phyloP scores from a whole-genome alignment of 805 yeast species.

The Wickerhamiella sorbophila region DNA sequence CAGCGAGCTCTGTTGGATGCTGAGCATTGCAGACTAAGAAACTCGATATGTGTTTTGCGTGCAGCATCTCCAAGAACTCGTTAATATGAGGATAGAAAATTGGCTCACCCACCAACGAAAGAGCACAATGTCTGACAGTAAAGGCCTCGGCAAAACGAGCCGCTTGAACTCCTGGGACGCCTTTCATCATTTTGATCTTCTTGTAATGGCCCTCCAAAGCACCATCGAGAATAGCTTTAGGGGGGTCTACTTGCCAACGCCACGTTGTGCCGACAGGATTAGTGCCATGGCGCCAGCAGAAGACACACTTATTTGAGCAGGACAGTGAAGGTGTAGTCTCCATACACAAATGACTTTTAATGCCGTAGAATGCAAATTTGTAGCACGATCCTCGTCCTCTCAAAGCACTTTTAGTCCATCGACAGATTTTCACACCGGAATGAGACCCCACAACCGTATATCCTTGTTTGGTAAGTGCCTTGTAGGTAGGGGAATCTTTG shows the following conservation, averaged over 20 bases:
- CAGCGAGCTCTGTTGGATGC: conserved; percentile 72
- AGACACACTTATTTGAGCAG: conserved; percentile 89
- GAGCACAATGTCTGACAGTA: conserved; percentile 78
- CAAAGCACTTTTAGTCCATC: conserved; percentile 92
- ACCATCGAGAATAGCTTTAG: conserved; percentile 69
- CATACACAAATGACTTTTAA: conserved; percentile 83
- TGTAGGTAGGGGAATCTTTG: conserved; percentile 73
- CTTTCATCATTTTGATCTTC: conserved; percentile 86
- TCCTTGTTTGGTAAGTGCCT: conserved; percentile 82
- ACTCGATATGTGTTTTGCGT: conserved; percentile 64
- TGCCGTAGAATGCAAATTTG: conserved; percentile 84
- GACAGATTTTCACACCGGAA: conserved; percentile 86
- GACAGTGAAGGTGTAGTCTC: conserved; percentile 89
- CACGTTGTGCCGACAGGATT: conserved; percentile 92
- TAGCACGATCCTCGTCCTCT: conserved; percentile 92
- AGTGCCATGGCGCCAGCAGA: conserved; percentile 96
- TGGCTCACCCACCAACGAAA: conserved; percentile 89
- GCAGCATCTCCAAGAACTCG: conserved; percentile 68
- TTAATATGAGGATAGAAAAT: conserved; percentile 86
- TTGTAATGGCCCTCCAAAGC: conserved; percentile 82
- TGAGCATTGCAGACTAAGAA: conserved; percentile 92
- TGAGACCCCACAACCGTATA: conserved; percentile 87
- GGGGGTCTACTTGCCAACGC: conserved; percentile 93
- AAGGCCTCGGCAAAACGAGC: conserved; percentile 87
- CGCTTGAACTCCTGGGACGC: conserved; percentile 86